Percentiles rank a stretch among this genome's conserved stretches.
Evolutionary conservation across 2,329 filamentous ascomycete species (phyloP).

Genomic region (Curvularia eragrostidis): DNA sequence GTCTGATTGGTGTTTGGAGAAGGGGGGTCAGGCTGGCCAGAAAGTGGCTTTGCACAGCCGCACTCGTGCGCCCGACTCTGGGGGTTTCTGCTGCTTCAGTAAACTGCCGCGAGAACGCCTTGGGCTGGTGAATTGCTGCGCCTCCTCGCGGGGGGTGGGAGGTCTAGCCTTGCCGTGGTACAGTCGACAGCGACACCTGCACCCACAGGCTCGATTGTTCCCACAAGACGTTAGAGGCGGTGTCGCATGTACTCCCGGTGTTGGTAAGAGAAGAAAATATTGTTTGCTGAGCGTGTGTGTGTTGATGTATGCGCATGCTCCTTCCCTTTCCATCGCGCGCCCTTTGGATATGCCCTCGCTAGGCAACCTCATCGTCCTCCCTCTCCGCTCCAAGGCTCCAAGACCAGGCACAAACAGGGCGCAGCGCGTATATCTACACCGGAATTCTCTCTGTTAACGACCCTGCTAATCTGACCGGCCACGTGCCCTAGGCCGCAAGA

Average conservation of each 20-base stretch:
- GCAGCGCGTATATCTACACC: slow-evolving; percentile 27
- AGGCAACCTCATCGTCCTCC: slow-evolving; percentile 2
- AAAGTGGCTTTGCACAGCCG: slow-evolving; percentile 40
- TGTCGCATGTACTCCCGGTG: slow-evolving; percentile 32
- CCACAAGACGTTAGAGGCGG: slow-evolving; percentile 18
- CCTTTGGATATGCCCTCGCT: slow-evolving; percentile 30
- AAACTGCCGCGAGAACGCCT: slow-evolving; percentile 29
- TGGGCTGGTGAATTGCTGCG: slow-evolving; percentile 29
- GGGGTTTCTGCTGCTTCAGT: slow-evolving; percentile 22
- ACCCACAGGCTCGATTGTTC: slow-evolving; percentile 9
- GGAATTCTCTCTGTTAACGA: slow-evolving; percentile 9
- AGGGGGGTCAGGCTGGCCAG: slow-evolving; percentile 32
- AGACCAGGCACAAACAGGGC: slow-evolving; percentile 24
- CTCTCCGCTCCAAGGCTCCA: slow-evolving; percentile 29
- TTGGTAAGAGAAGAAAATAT: slow-evolving; percentile 19
- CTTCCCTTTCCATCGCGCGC: slow-evolving; percentile 27
- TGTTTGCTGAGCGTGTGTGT: slow-evolving; percentile 30
- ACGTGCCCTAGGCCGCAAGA: slow-evolving; percentile 32
- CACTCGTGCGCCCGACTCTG: slow-evolving; percentile 21
- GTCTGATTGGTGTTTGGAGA: slow-evolving; percentile 19
- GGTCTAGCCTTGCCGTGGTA: slow-evolving; percentile 31
- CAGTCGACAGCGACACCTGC: slow-evolving; percentile 20
- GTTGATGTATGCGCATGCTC: slow-evolving; percentile 46
- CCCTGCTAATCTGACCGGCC: slow-evolving; percentile 26
- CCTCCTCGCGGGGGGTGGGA: slow-evolving; percentile 33